phyloP scores from a whole-genome alignment of 257 asterid species.

The Anisodus acutangulus region DNA sequence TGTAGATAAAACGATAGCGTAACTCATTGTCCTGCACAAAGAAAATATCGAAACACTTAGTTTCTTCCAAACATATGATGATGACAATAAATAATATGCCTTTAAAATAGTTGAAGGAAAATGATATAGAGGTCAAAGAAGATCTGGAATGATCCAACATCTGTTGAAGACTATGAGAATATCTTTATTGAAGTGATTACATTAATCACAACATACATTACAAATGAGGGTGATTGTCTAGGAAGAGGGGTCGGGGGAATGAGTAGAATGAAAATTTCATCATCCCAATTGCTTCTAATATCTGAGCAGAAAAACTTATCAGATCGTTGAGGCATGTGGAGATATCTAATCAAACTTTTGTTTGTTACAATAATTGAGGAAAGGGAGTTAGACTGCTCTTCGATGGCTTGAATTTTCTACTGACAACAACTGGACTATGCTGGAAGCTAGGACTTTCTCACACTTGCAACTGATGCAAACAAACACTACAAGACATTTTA shows the following conservation, averaged over 20 bases:
- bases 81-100: neutral
- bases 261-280: neutral
- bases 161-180: no score
- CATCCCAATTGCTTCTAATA: neutral
- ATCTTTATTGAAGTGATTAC: no score
- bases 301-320: neutral
- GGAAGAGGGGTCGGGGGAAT: neutral
- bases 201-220: no score
- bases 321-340: neutral
- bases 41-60: constrained; percentile 13
- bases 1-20: constrained; percentile 89
- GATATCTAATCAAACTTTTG: neutral
- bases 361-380: neutral
- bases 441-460: neutral
- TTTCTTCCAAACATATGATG: neutral
- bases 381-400: neutral
- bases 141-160: constrained; percentile 20
- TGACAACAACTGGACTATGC: neutral
- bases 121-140: neutral
- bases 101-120: neutral
- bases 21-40: constrained; percentile 75
- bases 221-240: neutral
- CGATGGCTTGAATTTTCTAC: neutral
- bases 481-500: neutral
- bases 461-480: neutral